Conservation (phyloP, 768 basidiomycete species). For the Boletales sp. region DNA sequence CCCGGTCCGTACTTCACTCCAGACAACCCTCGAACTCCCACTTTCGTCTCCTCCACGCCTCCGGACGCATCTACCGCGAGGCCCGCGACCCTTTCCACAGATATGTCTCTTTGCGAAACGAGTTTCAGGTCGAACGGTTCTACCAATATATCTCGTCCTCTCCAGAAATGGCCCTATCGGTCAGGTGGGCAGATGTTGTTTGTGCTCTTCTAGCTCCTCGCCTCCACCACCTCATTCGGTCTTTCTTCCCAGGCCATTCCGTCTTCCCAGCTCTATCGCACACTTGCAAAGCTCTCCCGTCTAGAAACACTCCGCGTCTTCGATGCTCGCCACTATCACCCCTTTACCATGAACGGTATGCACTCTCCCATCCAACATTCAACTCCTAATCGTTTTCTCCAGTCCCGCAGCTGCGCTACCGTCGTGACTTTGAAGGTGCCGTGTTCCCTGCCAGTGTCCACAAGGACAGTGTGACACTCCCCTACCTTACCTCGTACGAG, state of each 20-base stretch:
- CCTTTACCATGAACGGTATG: constrained; percentile 14
- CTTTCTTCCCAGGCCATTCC: constrained; percentile 15
- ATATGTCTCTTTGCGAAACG: constrained; percentile 38
- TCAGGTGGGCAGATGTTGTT: constrained; percentile 35
- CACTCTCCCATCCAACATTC: not conserved
- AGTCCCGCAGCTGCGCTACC: constrained; percentile 20
- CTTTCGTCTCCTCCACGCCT: constrained; percentile 30
- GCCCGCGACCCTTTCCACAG: constrained; percentile 25
- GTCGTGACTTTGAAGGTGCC: constrained; percentile 34
- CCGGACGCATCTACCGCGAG: constrained; percentile 30
- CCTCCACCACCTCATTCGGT: constrained; percentile 3
- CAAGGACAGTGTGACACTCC: not conserved
- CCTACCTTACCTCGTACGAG: constrained; percentile 29
- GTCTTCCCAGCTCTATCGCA: constrained; percentile 30
- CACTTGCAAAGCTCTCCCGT: constrained; percentile 25
- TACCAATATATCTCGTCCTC: constrained; percentile 20
- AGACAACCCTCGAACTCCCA: constrained; percentile 36
- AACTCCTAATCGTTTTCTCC: constrained; percentile 2
- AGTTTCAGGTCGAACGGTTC: constrained; percentile 32
- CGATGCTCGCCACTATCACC: constrained; percentile 22
- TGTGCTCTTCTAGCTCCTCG: constrained; percentile 9
- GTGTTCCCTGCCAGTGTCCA: constrained; percentile 29
- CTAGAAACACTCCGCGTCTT: constrained; percentile 34
- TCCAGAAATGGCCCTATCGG: constrained; percentile 16
- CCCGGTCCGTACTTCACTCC: constrained; percentile 15